Base-by-base conservation (phyloP, 208 protist genomes). In the Leishmania lainsoni region DNA sequence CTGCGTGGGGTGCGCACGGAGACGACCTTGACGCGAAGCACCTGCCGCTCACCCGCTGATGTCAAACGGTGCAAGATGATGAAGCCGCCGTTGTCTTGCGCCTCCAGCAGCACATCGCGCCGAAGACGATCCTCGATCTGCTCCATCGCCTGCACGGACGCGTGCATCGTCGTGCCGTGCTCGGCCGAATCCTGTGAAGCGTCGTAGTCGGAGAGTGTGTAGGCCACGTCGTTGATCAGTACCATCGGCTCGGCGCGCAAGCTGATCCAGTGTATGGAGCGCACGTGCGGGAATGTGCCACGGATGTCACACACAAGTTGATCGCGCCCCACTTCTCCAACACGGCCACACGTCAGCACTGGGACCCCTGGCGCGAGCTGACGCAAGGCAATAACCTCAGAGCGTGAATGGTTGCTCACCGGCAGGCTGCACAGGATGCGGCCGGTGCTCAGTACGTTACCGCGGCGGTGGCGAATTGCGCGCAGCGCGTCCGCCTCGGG, bases 121-220 rank as follows among this genome's bases (percentile, higher is more conserved):
- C 92, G 85, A 42, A 97, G 86, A 49, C 94, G 94, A 63, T 97
- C 94, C 84, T 97, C 92, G 48, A 97, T 95, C 86, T 97, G 90
- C 84, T 97, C 92, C 59, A 97, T 95, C 29, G 83, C 87, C 52
- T 93, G 75, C 71, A 92, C n/a, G 17, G 94, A 96, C 17, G 89
- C 90, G 86, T 97, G 94, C 94, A 97, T 97, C 65, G 94, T 95
- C 45, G 85, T 92, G 48, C 90, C 93, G 29, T 83, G 72, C 79
- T 79, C 75, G 5, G 81, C 75, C 8, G 70, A 78, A 32, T 76
- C 80, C 2, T 76, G 75, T 3, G 82, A 56, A 42, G 81, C 75
- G 82, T 90, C 90, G 85, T 93, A 94, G 81, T 97, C 94, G 22
- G 86, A 75, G 32, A 97, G 87, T 52, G 90, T 95, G 88, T 94